Base-by-base conservation (phyloP, 2,329 filamentous ascomycete species). In the Colletotrichum spinosum region DNA sequence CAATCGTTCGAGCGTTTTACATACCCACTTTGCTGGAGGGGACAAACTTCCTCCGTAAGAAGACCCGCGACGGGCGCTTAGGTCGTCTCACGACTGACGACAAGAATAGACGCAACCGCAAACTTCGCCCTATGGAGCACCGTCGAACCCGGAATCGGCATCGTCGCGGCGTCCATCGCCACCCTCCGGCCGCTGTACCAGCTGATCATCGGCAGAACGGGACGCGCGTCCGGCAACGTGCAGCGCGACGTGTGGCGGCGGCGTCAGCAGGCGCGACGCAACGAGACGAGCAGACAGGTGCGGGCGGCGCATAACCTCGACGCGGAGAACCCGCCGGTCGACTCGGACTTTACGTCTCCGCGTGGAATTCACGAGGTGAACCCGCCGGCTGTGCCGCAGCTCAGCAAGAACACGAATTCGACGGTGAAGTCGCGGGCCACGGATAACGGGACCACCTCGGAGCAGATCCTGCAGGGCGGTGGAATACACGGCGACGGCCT, bases 61-160 rank as follows among this genome's bases (percentile, higher is more conserved):
- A 0, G 1, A 8, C 2, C 55, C 25, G 0, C 2, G 4, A 6
- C 11, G 35, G 6, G 39, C 7, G 15, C 15, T 17, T 17, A 17
- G 15, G 15, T 17, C 15, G 15, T 17, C 15, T 17, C 15, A 17
- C 15, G 15, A 17, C 15, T n/a, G 13, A 11, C 3, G 13, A 2
- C 12, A n/a, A 7, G 11, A 34, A 2, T 4, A 62, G 60, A 78
- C 70, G 75, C 78, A 46, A 79, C 78, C 11, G 73, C 78, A 7
- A 79, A 79, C 51, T 73, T 82, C 8, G 79, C 79, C 13, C 80
- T 82, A 60, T 83, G 80, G 80, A 81, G 77, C 2, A 81, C 80
- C 9, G 74, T 81, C 35, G 80, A 82, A 65, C 78, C 77, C 1
- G 78, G 78, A 1, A 74, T 81, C 25, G 79, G 77, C 34, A 79